A percentile compares a stretch with the other conserved stretches of the same genome.
These are phyloP conservation scores for Terfezia claveryi DNA, from an alignment of 495 filamentous ascomycete species.

Conservation along the genomic window DNA sequence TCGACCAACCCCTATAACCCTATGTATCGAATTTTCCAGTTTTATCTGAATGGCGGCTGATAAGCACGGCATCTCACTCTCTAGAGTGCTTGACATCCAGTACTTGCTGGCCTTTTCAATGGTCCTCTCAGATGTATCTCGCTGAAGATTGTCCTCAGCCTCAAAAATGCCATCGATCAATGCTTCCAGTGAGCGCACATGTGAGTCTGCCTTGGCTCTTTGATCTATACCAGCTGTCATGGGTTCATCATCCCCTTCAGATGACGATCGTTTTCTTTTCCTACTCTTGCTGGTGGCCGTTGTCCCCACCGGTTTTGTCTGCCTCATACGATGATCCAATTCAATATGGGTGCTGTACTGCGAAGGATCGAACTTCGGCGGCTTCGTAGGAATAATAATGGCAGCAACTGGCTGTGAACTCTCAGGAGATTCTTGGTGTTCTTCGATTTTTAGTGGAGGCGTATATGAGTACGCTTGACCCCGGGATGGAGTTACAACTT, in stretches of 20 bases:
- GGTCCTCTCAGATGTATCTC: constrained; percentile 24
- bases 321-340: constrained; percentile 16
- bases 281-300: constrained; percentile 11
- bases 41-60: constrained; percentile 40
- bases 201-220: constrained; percentile 55
- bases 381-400: constrained; percentile 25
- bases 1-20: constrained; percentile 42
- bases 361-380: constrained; percentile 15
- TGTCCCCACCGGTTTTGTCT: constrained; percentile 7
- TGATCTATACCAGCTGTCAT: constrained; percentile 37
- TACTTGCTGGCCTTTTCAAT: constrained; percentile 15
- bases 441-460: not conserved
- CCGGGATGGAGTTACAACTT: not conserved
- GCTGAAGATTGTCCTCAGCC: constrained; percentile 46
- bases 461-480: not conserved
- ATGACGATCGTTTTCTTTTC: constrained; percentile 18
- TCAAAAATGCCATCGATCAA: constrained; percentile 54
- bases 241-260: constrained; percentile 24
- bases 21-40: constrained; percentile 47
- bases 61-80: constrained; percentile 38
- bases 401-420: constrained; percentile 47
- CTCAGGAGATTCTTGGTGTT: constrained; percentile 28
- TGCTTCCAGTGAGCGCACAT: constrained; percentile 41
- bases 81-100: constrained; percentile 20
- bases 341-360: constrained; percentile 21